Evolutionary conservation across 176 grass and related monocot genomes (phyloP).

Genomic region (Avena eriantha): DNA sequence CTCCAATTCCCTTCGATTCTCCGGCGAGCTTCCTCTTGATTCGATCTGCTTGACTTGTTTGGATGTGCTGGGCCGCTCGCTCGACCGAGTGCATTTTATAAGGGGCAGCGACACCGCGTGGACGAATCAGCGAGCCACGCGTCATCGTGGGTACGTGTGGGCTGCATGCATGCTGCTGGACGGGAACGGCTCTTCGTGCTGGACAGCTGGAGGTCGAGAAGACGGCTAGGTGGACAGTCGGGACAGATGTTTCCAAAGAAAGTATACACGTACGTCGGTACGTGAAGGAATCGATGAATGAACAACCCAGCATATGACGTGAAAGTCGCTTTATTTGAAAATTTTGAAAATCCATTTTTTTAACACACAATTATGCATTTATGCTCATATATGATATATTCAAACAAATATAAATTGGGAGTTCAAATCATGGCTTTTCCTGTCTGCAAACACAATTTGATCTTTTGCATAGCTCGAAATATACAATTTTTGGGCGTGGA

Average conservation of each 20-base stretch:
- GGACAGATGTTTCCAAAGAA: not conserved
- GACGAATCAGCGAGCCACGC: not conserved
- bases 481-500: too few relatives aligned
- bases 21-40: too few relatives aligned
- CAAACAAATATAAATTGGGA: too few relatives aligned
- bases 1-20: not conserved
- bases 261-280: not conserved
- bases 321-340: too few relatives aligned
- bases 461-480: too few relatives aligned
- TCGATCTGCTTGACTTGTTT: not conserved
- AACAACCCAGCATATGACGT: not conserved
- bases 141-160: constrained; percentile 6
- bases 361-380: too few relatives aligned
- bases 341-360: too few relatives aligned
- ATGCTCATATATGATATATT: too few relatives aligned
- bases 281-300: not conserved
- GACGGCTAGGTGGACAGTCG: not conserved
- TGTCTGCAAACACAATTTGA: too few relatives aligned
- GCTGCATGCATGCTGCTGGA: not conserved
- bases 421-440: too few relatives aligned
- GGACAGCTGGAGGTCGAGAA: not conserved
- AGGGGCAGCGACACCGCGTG: not conserved
- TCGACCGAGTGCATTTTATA: not conserved
- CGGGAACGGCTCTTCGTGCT: not conserved
- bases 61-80: not conserved